Evolutionary conservation across 805 yeast species (phyloP).

Genomic region (Barnettozyma sucrosica): DNA sequence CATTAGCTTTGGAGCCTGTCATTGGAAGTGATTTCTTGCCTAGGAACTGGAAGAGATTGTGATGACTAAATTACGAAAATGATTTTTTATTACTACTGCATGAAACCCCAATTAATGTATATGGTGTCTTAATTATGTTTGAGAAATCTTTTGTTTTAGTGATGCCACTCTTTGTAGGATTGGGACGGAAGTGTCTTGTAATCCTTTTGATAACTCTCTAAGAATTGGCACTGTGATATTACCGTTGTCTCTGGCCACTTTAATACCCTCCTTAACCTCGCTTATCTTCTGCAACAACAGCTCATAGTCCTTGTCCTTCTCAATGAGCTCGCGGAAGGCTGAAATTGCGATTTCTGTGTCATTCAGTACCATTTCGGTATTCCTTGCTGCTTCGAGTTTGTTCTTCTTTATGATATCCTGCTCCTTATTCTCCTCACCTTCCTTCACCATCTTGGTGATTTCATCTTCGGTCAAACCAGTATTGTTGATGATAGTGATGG

Average conservation of each 20-base stretch:
- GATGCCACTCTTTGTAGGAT: slow-evolving; percentile 47
- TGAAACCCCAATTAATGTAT: too few relatives aligned
- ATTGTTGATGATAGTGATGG: slow-evolving; percentile 66
- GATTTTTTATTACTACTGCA: too few relatives aligned
- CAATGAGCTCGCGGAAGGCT: slow-evolving; percentile 51
- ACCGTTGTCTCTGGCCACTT: slow-evolving; percentile 58
- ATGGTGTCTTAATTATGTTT: too few relatives aligned
- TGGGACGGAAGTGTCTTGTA: slow-evolving; percentile 70
- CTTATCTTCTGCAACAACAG: slow-evolving; percentile 39
- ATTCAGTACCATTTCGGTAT: slow-evolving; percentile 71
- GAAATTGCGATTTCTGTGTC: slow-evolving; percentile 84
- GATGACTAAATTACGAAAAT: neutral
- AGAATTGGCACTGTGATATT: slow-evolving; percentile 52
- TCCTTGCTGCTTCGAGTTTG: slow-evolving; percentile 66
- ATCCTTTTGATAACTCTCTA: slow-evolving; percentile 68
- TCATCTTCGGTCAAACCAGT: slow-evolving; percentile 68
- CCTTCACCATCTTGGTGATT: slow-evolving; percentile 54
- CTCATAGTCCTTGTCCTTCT: slow-evolving; percentile 48
- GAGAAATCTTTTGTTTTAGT: slow-evolving; percentile 4
- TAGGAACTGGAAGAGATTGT: slow-evolving; percentile 22
- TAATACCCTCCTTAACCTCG: slow-evolving; percentile 58
- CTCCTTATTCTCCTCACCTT: slow-evolving; percentile 58
- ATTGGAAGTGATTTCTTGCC: slow-evolving; percentile 30
- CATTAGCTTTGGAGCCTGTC: slow-evolving; percentile 55
- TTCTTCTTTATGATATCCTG: slow-evolving; percentile 54